phyloP scores from a whole-genome alignment of 73 alveolate genomes.

The Blepharisma stoltei region DNA sequence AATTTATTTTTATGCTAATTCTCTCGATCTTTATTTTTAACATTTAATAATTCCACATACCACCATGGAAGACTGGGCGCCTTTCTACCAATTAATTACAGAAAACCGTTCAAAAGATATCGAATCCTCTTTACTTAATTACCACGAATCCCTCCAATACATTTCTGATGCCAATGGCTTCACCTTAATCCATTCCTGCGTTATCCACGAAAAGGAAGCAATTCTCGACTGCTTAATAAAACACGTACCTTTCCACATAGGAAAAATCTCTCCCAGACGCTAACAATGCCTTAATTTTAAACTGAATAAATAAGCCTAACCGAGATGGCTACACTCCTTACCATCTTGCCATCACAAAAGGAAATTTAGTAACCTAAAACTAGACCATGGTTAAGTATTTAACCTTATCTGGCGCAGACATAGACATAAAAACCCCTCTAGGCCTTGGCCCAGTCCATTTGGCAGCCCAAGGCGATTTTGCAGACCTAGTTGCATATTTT shows the following conservation, averaged over 20 bases:
- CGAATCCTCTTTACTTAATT: too few relatives aligned
- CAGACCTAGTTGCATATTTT: slow-evolving; percentile 6
- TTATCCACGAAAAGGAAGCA: background rate
- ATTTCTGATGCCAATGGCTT: too few relatives aligned
- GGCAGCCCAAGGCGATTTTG: slow-evolving; percentile 33
- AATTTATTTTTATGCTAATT: too few relatives aligned
- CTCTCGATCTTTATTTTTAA: too few relatives aligned
- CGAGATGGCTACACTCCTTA: slow-evolving; percentile 73
- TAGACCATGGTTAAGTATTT: background rate
- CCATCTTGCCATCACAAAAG: slow-evolving; percentile 74
- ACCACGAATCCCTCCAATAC: too few relatives aligned
- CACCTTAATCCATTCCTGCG: too few relatives aligned
- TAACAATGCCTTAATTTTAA: background rate
- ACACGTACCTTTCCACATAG: background rate
- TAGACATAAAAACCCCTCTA: slow-evolving; percentile 46
- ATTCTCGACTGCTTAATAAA: background rate
- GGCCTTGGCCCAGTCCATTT: slow-evolving; percentile 69
- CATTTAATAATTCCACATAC: too few relatives aligned
- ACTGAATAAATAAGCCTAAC: slow-evolving; percentile 2
- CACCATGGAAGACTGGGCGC: too few relatives aligned
- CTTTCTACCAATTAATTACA: too few relatives aligned
- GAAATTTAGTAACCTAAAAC: slow-evolving; percentile 38
- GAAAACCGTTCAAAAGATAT: too few relatives aligned
- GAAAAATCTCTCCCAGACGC: slow-evolving; percentile 1
- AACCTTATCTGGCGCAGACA: slow-evolving; percentile 18